A percentile compares a stretch with the other conserved stretches of the same genome.
phyloP scores from a whole-genome alignment of 306 rosid genomes.

The Mimosa bimucronata region DNA sequence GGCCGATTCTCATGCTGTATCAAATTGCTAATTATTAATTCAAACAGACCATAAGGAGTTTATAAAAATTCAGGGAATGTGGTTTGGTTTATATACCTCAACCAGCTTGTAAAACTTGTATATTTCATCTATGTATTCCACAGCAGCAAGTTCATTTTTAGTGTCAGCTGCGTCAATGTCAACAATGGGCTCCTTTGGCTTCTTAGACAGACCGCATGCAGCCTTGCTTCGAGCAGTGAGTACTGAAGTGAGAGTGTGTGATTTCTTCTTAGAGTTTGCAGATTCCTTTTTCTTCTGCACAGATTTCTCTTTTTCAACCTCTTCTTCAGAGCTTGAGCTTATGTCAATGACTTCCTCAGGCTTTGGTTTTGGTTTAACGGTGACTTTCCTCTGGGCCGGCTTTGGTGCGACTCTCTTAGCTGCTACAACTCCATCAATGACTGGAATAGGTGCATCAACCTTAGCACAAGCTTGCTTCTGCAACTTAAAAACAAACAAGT shows the following conservation, averaged over 20 bases:
- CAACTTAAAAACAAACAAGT: not conserved
- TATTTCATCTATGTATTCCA: conserved; percentile 82
- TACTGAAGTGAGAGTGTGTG: conserved; percentile 64
- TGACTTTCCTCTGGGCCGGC: conserved; percentile 53
- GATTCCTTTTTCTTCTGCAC: conserved; percentile 57
- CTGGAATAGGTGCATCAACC: conserved; percentile 51
- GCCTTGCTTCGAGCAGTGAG: conserved; percentile 95
- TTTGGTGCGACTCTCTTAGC: conserved; percentile 58
- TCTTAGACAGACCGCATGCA: conserved; percentile 73
- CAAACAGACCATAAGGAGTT: not conserved
- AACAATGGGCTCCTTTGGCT: conserved; percentile 61
- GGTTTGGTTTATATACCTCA: conserved; percentile 55
- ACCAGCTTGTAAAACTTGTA: conserved; percentile 74
- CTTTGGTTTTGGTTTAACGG: conserved; percentile 57
- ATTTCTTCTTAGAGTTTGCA: conserved; percentile 60
- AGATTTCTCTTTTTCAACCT: conserved; percentile 41
- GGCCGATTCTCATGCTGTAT: conserved; percentile 70
- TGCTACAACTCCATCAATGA: conserved; percentile 43
- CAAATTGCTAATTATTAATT: not conserved
- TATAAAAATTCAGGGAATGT: not conserved
- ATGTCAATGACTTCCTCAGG: conserved; percentile 52
- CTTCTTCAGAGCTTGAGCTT: conserved; percentile 54
- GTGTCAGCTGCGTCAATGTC: conserved; percentile 78
- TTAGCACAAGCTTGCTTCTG: conserved; percentile 65
- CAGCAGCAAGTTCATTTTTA: conserved; percentile 78